Base-by-base conservation (phyloP, 2,329 filamentous ascomycete genomes). In the Rasamsonia emersonii region DNA sequence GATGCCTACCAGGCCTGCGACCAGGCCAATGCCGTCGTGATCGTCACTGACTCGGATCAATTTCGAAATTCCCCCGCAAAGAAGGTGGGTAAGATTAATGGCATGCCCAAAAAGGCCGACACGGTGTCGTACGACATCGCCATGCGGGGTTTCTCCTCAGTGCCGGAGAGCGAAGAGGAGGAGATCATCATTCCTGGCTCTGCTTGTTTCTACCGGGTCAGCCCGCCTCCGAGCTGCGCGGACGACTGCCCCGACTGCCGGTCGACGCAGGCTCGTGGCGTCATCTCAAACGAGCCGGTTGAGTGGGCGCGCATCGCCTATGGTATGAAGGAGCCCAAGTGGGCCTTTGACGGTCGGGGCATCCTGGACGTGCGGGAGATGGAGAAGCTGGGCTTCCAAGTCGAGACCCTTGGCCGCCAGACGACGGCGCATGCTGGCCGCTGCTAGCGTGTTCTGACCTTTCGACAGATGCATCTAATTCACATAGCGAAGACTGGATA, bases 21-120 rank as follows among this genome's bases (percentile, higher is more conserved):
- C 4, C 58, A 57, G 7, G 61, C 65, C 0, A 58, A 67, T 28
- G 70, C 67, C 0, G 53, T 71, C 4, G 54, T 71, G 16, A 60
- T 74, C 24, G 56, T 71, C 38, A 73, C 68, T 1, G 69, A 70
- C 13, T 72, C 66, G 53, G 67, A 71, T 32, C 66, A 72, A 34
- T 72, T 73, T 48, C 58, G 56, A 16, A 59, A 58, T 28, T 43
- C 39, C 1, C 29, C 38, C 13, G 29, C 23, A 3, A 26, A 32
- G 32, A 33, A 38, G 18, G 4, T 9, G 15, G 18, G 24, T 3
- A 33, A 23, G 11, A 14, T 25, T 3, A 38, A 15, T 6, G 14
- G 18, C 4, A 26, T 7, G 18, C 16, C 20, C 5, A 19, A 34
- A 17, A 33, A 2, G 7, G 30, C 9, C 15, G 25, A 23, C 15